Evolutionary conservation across 2,329 filamentous ascomycete genomes (phyloP), one percentile per base, ranked within the genome.

Genomic region (Penicillium italicum): DNA sequence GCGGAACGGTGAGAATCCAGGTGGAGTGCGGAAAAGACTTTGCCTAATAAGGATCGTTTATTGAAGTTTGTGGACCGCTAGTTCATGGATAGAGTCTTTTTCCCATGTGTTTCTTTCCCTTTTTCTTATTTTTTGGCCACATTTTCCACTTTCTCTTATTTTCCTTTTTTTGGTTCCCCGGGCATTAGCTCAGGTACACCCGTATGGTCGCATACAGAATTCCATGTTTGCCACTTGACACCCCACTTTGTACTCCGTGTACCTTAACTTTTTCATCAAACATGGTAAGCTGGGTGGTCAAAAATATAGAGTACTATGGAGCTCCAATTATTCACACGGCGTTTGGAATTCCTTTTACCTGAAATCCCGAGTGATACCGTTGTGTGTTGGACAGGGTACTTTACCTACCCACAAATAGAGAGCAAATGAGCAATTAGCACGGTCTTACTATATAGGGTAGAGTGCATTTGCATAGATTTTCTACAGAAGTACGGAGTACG

Each of bases 51-150:
- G 53, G 58, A 43, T 56, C 37, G 34, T 59, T 62, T 66, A 63
- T 63, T 65, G 60, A 62, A 65, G 60, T 64, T 61, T 58, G 58
- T 40, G 51, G 41, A 41, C 42, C 48, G 38, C 57, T 63, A 63
- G 62, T 61, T 57, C 50, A 53, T 46, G 14, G 12, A 37, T 53
- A 48, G 44, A 53, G 60, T 58, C 59, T 54, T 57, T 44, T 48
- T 61, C 52, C 59, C 59, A 62, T 64, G 56, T 65, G 60, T 57
- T 46, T 53, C 40, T 58, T 62, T 48, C 26, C 38, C 26, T 28
- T 24, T 42, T 45, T 33, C 31, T 48, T 42, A 26, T 26, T 30
- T 38, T 38, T 37, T 38, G 24, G 34, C 46, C 36, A 49, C 47
- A 42, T 33, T 57, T 61, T 51, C 60, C 60, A 58, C 58, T 48